These are phyloP conservation scores for Papilionanthe hybrid DNA, from an alignment of 116 monocot genomes.

Conservation along the genomic window DNA sequence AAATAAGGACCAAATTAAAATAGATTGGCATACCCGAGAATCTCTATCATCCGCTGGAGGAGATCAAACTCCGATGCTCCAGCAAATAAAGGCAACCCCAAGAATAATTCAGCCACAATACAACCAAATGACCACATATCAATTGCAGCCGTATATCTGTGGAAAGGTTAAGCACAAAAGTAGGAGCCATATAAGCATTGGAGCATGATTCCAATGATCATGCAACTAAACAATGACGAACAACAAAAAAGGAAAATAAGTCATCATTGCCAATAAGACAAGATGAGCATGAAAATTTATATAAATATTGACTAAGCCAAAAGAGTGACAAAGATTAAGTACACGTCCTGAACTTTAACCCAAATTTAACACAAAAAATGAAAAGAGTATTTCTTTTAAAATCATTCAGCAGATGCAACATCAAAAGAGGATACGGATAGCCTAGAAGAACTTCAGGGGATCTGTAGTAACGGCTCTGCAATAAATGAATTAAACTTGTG, in stretches of 20 bases:
- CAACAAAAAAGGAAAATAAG: background rate
- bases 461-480: conserved; percentile 98
- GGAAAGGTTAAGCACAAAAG: conserved; percentile 32
- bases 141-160: conserved; percentile 90
- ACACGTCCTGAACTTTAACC: background rate
- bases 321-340: background rate
- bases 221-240: background rate
- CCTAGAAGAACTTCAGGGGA: conserved; percentile 97
- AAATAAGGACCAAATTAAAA: background rate
- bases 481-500: conserved; percentile 7
- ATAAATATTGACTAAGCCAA: background rate
- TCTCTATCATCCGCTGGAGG: conserved; percentile 78
- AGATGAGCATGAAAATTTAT: conserved; percentile 13
- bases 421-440: conserved; percentile 83
- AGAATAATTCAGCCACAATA: conserved; percentile 84
- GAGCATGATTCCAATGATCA: background rate
- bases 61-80: conserved; percentile 96
- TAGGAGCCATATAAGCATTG: conserved; percentile 10
- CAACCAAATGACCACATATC: conserved; percentile 99
- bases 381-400: background rate
- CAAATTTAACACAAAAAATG: background rate
- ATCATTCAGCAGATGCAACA: background rate
- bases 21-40: conserved; percentile 59
- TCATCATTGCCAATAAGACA: background rate
- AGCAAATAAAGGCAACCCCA: conserved; percentile 92